Evolutionary conservation across 2,329 filamentous ascomycete species (phyloP).

Genomic region (Albophoma yamanashiensis): DNA sequence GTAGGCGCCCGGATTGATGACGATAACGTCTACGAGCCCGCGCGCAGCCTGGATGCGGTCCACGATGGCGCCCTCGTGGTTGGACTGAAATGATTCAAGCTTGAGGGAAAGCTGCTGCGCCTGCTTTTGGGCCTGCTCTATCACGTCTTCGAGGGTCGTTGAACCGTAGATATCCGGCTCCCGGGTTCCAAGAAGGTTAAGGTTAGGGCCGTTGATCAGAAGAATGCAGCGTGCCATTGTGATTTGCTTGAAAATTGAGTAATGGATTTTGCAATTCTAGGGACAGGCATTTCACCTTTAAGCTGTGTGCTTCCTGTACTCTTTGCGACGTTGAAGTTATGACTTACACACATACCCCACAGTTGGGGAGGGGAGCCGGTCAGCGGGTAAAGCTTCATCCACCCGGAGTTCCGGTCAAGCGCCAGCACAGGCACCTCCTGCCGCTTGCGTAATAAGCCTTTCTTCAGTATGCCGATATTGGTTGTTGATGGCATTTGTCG

Average conservation of each 20-base stretch:
- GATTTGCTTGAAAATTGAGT: background rate
- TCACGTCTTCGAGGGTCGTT: constrained; percentile 55
- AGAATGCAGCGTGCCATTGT: constrained; percentile 41
- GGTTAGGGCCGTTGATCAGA: constrained; percentile 72
- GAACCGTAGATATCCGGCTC: constrained; percentile 66
- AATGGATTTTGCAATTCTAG: too few relatives aligned
- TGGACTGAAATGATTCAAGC: constrained; percentile 59
- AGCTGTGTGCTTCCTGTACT: background rate
- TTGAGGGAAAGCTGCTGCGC: constrained; percentile 33
- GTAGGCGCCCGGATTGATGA: constrained; percentile 68
- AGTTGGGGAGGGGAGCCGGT: background rate
- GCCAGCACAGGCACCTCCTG: background rate
- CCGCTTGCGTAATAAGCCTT: too few relatives aligned
- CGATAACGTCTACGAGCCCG: constrained; percentile 44
- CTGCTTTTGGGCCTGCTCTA: constrained; percentile 35
- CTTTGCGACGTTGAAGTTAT: background rate
- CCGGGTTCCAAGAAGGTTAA: constrained; percentile 67
- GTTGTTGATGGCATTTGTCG: background rate
- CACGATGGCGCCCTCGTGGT: constrained; percentile 65
- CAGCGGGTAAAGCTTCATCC: constrained; percentile 16
- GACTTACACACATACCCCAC: background rate
- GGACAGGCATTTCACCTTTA: background rate
- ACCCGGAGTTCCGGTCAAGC: background rate
- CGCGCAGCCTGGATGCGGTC: constrained; percentile 59
- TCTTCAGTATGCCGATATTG: too few relatives aligned